A percentile compares a stretch with the other conserved stretches of the same genome.
Conservation (phyloP, 768 basidiomycete genomes). For the Cystobasidium ongulense region DNA sequence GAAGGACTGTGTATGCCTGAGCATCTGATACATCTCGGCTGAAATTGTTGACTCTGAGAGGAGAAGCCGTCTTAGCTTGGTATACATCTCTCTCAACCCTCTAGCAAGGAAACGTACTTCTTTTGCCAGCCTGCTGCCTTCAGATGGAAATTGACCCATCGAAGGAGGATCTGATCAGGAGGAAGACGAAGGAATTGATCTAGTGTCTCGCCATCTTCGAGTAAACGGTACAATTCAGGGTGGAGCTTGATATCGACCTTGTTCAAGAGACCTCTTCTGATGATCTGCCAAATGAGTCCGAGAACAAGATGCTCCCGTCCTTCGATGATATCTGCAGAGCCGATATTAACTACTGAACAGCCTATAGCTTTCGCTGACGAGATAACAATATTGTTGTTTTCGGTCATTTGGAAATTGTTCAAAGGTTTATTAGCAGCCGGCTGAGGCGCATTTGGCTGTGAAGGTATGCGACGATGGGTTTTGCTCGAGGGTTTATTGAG, state of each 20-base stretch:
- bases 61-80: neutral
- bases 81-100: neutral
- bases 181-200: slow-evolving; percentile 89
- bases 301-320: slow-evolving; percentile 93
- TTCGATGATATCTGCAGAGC: slow-evolving; percentile 81
- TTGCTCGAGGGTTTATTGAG: slow-evolving; percentile 79
- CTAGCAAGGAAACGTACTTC: slow-evolving; percentile 51
- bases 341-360: slow-evolving; percentile 97
- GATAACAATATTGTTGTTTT: slow-evolving; percentile 99
- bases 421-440: slow-evolving; percentile 47
- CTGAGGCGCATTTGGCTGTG: slow-evolving; percentile 32
- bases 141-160: slow-evolving; percentile 99
- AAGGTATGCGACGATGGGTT: slow-evolving; percentile 41
- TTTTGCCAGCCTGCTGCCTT: slow-evolving; percentile 88
- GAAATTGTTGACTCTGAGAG: slow-evolving; percentile 82
- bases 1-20: slow-evolving; percentile 92
- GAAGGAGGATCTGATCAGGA: slow-evolving; percentile 90
- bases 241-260: slow-evolving; percentile 98
- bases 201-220: slow-evolving; percentile 94
- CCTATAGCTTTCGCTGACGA: slow-evolving; percentile 96
- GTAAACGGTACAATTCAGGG: slow-evolving; percentile 88
- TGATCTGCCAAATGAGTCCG: slow-evolving; percentile 98
- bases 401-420: slow-evolving; percentile 98
- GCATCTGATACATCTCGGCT: slow-evolving; percentile 93
- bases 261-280: slow-evolving; percentile 78